phyloP scores from a whole-genome alignment of 208 protist species.

The Leishmania amazonensis region DNA sequence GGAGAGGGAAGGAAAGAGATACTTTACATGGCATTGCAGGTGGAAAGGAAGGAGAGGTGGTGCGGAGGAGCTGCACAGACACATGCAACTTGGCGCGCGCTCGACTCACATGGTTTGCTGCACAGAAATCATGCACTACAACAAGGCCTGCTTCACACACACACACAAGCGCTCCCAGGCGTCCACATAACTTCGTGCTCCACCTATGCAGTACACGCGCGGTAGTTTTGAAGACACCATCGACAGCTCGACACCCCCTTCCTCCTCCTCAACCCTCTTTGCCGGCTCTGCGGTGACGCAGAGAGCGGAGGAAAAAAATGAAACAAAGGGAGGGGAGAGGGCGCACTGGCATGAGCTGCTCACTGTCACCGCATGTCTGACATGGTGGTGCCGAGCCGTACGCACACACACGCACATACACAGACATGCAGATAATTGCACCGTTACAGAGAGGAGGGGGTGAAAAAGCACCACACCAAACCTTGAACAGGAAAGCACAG shows the following conservation, averaged over 20 bases:
- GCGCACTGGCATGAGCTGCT: too few species aligned
- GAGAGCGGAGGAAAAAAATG: background rate
- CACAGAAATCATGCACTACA: background rate
- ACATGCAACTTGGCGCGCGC: background rate
- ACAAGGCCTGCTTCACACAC: background rate
- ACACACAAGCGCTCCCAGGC: background rate
- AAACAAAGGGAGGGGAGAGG: too few species aligned
- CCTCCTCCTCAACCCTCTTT: too few species aligned
- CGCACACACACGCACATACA: background rate
- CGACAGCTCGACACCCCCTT: too few species aligned
- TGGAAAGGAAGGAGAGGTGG: background rate
- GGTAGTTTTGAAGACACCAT: too few species aligned
- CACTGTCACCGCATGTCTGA: too few species aligned
- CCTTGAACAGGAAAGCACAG: background rate
- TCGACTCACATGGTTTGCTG: background rate
- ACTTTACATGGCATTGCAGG: background rate
- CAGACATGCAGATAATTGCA: background rate
- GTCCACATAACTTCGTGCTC: too few species aligned
- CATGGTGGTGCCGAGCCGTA: background rate
- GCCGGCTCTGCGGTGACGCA: too few species aligned
- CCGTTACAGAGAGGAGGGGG: background rate
- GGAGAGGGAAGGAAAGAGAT: background rate
- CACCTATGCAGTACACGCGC: too few species aligned
- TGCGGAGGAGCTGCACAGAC: background rate
- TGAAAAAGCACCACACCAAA: background rate